Base-by-base conservation (phyloP, 2,329 filamentous ascomycete genomes). In the Geoglossum cookeanum region DNA sequence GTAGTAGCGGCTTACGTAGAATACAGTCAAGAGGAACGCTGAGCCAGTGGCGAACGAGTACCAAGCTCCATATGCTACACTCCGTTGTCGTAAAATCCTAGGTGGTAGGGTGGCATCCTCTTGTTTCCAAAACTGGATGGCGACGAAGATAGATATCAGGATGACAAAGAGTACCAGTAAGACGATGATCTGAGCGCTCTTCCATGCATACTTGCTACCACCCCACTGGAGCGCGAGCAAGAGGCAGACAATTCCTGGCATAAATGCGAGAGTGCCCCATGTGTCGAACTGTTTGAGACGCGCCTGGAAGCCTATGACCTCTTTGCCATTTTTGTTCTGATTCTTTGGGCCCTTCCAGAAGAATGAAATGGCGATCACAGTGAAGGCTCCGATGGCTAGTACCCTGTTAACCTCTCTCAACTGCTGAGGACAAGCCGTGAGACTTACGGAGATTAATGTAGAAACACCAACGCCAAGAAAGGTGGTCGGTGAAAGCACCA, bases 191-290 rank as follows among this genome's bases (percentile, higher is more conserved):
- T 74, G 73, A 68, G 74, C 75, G 60, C 69, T 72, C 44, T 65
- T 68, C 79, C 78, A 82, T 0, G 69, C 60, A 61, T 79, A 77
- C 1, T 66, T 71, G 1, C 72, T 72, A 3, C 79, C 79, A 55
- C 78, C 79, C 80, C 79, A 84, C 63, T 84, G 77, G 37, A 85
- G 69, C 0, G 80, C 80, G 4, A 85, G 69, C 2, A 84, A 67
- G 42, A 84, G 75, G 60, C 74, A 79, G 13, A 82, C 71, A 44
- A 81, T 73, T 35, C 74, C 74, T 0, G 80, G 79, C 15, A 84
- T 66, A 60, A 84, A 78, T 65, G 81, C 74, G 13, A 77, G 63
- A 6, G 78, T 81, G 30, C 81, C 80, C 1, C 81, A 64, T 0
- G 78, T 78, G 58, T 83, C 79, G 54, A 82, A 70, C 0, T 76